A percentile compares a stretch with the other conserved stretches of the same genome.
Evolutionary conservation across 1,139 yeast species (phyloP).

Genomic region (Yamadazyma triangularis): DNA sequence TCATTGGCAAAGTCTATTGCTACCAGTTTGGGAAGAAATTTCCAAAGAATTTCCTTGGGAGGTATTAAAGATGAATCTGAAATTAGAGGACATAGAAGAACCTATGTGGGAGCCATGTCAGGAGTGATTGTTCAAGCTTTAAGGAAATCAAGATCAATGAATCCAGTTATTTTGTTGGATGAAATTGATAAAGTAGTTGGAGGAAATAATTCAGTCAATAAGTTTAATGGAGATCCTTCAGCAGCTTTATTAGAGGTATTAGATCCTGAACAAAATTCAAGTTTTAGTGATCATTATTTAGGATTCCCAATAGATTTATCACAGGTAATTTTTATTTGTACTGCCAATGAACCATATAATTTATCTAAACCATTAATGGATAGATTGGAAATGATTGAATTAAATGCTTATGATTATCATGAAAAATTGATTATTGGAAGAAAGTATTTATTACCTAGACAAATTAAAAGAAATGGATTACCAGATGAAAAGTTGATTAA

Average conservation of each 20-base stretch:
- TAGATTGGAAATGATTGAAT: conserved; percentile 78
- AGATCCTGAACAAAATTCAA: conserved; percentile 85
- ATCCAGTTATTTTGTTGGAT: conserved; percentile 84
- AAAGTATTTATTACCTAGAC: conserved; percentile 75
- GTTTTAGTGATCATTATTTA: conserved; percentile 79
- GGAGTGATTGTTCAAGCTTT: conserved; percentile 79
- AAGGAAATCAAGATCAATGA: conserved; percentile 74
- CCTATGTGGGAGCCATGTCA: conserved; percentile 93
- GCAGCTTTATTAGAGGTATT: conserved; percentile 87
- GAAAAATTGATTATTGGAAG: conserved; percentile 76
- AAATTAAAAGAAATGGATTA: conserved; percentile 66
- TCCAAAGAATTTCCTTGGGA: conserved; percentile 82
- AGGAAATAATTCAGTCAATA: conserved; percentile 45
- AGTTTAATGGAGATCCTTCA: conserved; percentile 81
- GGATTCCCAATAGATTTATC: conserved; percentile 88
- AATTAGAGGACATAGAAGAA: conserved; percentile 86
- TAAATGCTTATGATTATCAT: conserved; percentile 76
- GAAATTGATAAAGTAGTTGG: conserved; percentile 84
- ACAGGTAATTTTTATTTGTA: conserved; percentile 79
- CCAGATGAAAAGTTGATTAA: conserved; percentile 35
- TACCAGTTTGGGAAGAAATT: conserved; percentile 68
- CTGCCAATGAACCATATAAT: conserved; percentile 79
- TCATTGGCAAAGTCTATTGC: conserved; percentile 87
- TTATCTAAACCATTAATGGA: conserved; percentile 80
- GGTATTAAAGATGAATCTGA: conserved; percentile 90